A percentile compares a stretch with the other conserved stretches of the same genome.
Conservation (phyloP, 2,329 filamentous ascomycete species). For the Elsinoe arachidis region DNA sequence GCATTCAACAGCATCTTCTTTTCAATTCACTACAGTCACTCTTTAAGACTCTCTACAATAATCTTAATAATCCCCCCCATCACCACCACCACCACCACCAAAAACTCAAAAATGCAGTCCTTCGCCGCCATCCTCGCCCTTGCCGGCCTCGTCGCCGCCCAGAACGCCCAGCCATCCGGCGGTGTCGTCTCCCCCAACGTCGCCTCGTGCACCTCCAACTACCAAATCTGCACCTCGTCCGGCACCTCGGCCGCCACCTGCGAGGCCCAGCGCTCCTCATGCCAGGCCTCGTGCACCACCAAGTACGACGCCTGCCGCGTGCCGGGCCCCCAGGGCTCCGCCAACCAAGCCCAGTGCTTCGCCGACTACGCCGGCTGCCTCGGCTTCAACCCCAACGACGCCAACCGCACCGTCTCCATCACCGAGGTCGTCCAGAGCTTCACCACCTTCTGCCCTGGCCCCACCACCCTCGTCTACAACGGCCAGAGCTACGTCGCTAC, state of each 20-base stretch:
- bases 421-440: slow-evolving; percentile 19
- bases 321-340: neutral
- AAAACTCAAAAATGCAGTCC: slow-evolving; percentile 12
- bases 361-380: slow-evolving; percentile 15
- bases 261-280: neutral
- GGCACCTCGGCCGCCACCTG: slow-evolving; percentile 2
- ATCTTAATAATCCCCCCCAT: slow-evolving; percentile 10
- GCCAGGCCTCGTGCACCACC: slow-evolving; percentile 4
- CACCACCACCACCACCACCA: neutral
- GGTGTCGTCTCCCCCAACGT: neutral
- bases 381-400: slow-evolving; percentile 15
- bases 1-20: slow-evolving; percentile 13
- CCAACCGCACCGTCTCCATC: slow-evolving; percentile 5
- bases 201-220: slow-evolving; percentile 4
- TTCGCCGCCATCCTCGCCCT: slow-evolving; percentile 13
- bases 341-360: slow-evolving; percentile 14
- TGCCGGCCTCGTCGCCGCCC: slow-evolving; percentile 15
- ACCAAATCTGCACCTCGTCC: slow-evolving; percentile 5
- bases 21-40: slow-evolving; percentile 13
- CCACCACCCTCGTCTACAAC: slow-evolving; percentile 20
- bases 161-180: slow-evolving; percentile 4
- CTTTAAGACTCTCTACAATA: slow-evolving; percentile 10
- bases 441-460: slow-evolving; percentile 21
- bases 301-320: slow-evolving; percentile 5
- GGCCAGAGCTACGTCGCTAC: slow-evolving; percentile 22